These are phyloP conservation scores for Dothideomycetes sp. DNA, from an alignment of 2,329 filamentous ascomycete species.

Conservation along the genomic window DNA sequence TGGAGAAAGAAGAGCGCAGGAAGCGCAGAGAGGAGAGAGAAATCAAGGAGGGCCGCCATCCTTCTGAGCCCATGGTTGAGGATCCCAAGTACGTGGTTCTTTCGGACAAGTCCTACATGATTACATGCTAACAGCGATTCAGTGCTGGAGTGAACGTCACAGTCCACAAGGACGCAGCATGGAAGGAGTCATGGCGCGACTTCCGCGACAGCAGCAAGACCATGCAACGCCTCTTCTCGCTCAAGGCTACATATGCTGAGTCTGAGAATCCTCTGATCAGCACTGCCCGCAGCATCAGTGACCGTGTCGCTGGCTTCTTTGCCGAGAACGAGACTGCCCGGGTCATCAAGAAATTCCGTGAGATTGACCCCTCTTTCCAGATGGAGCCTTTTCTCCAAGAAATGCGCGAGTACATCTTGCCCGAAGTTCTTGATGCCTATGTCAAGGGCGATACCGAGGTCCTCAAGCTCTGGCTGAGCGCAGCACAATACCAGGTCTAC, in stretches of 20 bases:
- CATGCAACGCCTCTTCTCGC: conserved; percentile 77
- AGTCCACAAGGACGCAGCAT: conserved; percentile 90
- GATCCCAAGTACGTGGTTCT: conserved; percentile 69
- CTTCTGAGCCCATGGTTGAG: conserved; percentile 60
- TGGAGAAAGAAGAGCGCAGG: conserved; percentile 88
- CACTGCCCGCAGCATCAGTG: conserved; percentile 87
- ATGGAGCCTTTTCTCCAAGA: conserved; percentile 91
- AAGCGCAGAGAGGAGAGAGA: conserved; percentile 68
- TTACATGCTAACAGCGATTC: conserved; percentile 24
- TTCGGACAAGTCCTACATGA: neutral
- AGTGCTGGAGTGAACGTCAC: conserved; percentile 93
- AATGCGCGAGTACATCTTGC: conserved; percentile 94
- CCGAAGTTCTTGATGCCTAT: conserved; percentile 94
- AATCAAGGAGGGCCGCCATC: conserved; percentile 39
- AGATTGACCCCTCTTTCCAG: conserved; percentile 92
- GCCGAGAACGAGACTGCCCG: conserved; percentile 96
- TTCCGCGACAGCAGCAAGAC: conserved; percentile 86
- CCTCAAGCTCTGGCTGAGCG: conserved; percentile 89
- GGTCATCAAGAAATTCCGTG: conserved; percentile 95
- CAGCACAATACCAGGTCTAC: conserved; percentile 93
- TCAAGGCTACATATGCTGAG: conserved; percentile 85
- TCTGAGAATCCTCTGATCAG: conserved; percentile 93
- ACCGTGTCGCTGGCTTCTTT: conserved; percentile 89
- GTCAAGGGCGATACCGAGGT: conserved; percentile 91
- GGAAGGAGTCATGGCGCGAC: conserved; percentile 97